phyloP scores from a whole-genome alignment of 2,329 filamentous ascomycete species.

The Oidium heveae region DNA sequence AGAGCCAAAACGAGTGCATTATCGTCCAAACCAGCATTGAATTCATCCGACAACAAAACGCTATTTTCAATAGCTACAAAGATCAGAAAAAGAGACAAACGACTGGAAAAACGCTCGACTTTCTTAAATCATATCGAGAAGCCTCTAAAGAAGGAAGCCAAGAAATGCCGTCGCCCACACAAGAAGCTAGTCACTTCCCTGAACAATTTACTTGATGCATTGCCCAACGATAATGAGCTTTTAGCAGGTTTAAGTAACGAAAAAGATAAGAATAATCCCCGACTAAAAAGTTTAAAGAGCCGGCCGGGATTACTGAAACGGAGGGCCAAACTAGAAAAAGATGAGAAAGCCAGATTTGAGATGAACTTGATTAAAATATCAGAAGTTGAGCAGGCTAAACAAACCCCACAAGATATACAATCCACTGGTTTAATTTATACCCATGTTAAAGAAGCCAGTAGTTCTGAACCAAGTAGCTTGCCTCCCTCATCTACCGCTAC shows the following conservation, averaged over 20 bases:
- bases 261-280: slow-evolving; percentile 32
- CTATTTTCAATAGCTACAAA: slow-evolving; percentile 26
- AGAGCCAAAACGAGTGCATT: slow-evolving; percentile 27
- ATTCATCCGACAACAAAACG: slow-evolving; percentile 19
- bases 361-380: slow-evolving; percentile 53
- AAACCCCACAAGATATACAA: slow-evolving; percentile 1
- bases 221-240: slow-evolving; percentile 30
- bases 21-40: slow-evolving; percentile 15
- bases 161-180: slow-evolving; percentile 38
- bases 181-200: slow-evolving; percentile 62
- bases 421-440: neutral
- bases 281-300: slow-evolving; percentile 48
- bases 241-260: slow-evolving; percentile 13
- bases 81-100: slow-evolving; percentile 62
- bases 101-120: slow-evolving; percentile 51
- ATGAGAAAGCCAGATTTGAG: slow-evolving; percentile 65
- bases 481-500: slow-evolving; percentile 3
- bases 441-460: neutral
- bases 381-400: neutral
- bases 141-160: slow-evolving; percentile 25
- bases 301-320: slow-evolving; percentile 59
- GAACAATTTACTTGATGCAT: slow-evolving; percentile 51
- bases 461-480: slow-evolving; percentile 3
- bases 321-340: slow-evolving; percentile 54
- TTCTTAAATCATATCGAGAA: slow-evolving; percentile 60